These are phyloP conservation scores for Clitocybe nebularis DNA, from an alignment of 1,284 basidiomycete species.

Conservation along the genomic window DNA sequence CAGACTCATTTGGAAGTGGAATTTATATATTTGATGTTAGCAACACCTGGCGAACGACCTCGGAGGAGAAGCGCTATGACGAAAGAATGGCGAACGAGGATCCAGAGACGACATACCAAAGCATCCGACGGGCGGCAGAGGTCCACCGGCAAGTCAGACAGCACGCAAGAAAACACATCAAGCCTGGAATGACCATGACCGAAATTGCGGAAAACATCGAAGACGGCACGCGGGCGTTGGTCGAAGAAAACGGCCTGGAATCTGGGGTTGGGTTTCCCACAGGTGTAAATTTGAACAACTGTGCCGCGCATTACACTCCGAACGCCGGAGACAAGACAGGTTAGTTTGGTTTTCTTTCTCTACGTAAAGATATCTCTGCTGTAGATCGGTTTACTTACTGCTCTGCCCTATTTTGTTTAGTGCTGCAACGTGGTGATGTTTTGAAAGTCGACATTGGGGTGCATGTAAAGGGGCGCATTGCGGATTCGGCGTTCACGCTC, in stretches of 20 bases:
- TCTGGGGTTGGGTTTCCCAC: conserved; percentile 96
- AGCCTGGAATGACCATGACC: conserved; percentile 92
- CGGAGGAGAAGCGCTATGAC: conserved; percentile 84
- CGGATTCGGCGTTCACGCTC: conserved; percentile 96
- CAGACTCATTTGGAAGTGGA: conserved; percentile 6
- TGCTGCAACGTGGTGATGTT: conserved; percentile 82
- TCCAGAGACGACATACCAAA: conserved; percentile 80
- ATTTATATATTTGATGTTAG: conserved; percentile 35
- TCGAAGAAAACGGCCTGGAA: conserved; percentile 88
- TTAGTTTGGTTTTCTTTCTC: conserved; percentile 32
- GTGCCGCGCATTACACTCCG: conserved; percentile 96
- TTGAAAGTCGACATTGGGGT: conserved; percentile 98
- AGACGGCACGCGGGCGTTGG: conserved; percentile 83
- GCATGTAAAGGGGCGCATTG: conserved; percentile 91
- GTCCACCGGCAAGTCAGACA: conserved; percentile 93
- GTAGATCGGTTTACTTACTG: background rate
- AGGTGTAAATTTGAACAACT: conserved; percentile 90
- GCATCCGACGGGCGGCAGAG: conserved; percentile 89
- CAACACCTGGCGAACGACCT: conserved; percentile 84
- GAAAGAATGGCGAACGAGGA: conserved; percentile 80
- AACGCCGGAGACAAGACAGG: conserved; percentile 91
- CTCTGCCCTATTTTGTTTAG: conserved; percentile 33
- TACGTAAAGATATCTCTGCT: background rate
- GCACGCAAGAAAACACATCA: conserved; percentile 80
- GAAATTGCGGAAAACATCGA: conserved; percentile 96